phyloP scores from a whole-genome alignment of 805 yeast genomes.

The Kuraishia ogatae region DNA sequence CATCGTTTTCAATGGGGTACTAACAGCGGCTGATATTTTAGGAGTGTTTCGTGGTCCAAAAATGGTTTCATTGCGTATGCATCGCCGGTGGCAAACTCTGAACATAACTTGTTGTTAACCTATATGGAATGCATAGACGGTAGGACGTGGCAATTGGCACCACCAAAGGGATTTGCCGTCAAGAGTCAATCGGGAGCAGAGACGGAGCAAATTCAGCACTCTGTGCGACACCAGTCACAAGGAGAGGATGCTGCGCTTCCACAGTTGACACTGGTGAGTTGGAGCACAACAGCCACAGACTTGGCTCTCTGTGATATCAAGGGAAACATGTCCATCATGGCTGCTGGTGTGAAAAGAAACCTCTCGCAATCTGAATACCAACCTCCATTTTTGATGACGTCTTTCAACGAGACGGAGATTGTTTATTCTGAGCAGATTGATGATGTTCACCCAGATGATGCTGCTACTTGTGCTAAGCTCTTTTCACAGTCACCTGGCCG shows the following conservation, averaged over 20 bases:
- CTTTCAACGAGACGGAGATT: slow-evolving; percentile 30
- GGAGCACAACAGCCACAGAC: slow-evolving; percentile 78
- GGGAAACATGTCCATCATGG: slow-evolving; percentile 56
- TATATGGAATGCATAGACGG: slow-evolving; percentile 73
- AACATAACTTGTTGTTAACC: slow-evolving; percentile 43
- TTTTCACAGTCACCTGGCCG: background rate
- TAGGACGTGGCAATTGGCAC: slow-evolving; percentile 66
- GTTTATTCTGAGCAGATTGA: slow-evolving; percentile 32
- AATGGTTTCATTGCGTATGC: slow-evolving; percentile 78
- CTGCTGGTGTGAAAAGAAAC: slow-evolving; percentile 38
- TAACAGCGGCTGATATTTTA: background rate
- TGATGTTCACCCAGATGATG: slow-evolving; percentile 15
- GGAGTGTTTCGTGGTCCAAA: slow-evolving; percentile 63
- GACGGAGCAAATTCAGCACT: background rate
- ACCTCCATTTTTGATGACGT: slow-evolving; percentile 14
- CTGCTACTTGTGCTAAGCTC: slow-evolving; percentile 7
- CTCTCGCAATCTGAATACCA: slow-evolving; percentile 21
- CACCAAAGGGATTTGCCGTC: slow-evolving; percentile 30
- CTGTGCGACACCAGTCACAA: background rate
- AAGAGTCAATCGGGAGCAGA: slow-evolving; percentile 11
- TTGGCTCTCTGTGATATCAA: slow-evolving; percentile 67
- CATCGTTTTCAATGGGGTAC: background rate
- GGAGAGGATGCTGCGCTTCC: background rate
- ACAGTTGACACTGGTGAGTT: slow-evolving; percentile 39
- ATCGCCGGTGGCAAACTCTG: slow-evolving; percentile 22